Percentiles rank a stretch among this genome's conserved stretches.
These are phyloP conservation scores for Herpetomonas tarakana DNA, from an alignment of 208 protist species.

Conservation along the genomic window DNA sequence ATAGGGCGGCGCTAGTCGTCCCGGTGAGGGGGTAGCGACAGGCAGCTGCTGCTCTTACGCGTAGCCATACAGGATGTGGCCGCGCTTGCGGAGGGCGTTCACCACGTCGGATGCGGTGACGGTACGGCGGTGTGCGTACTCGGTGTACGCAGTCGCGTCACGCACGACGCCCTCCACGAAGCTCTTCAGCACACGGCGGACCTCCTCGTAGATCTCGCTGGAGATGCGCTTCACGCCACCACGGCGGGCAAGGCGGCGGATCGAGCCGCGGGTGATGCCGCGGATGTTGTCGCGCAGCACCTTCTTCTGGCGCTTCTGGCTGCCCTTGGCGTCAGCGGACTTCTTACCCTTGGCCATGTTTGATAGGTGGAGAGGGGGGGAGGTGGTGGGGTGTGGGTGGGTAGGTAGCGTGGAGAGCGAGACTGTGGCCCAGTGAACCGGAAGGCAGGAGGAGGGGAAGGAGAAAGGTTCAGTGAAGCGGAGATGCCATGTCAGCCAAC, in stretches of 20 bases:
- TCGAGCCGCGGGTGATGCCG: constrained; percentile 82
- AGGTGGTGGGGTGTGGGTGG: constrained; percentile 3
- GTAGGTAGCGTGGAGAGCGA: not conserved
- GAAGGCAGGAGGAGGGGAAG: too few species aligned
- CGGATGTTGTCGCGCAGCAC: constrained; percentile 84
- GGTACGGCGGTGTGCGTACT: constrained; percentile 57
- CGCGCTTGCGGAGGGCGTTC: constrained; percentile 75
- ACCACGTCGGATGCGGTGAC: constrained; percentile 77
- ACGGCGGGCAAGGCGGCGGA: constrained; percentile 89
- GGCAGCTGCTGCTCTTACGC: too few species aligned
- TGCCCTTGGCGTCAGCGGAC: constrained; percentile 63
- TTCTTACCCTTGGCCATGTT: constrained; percentile 79
- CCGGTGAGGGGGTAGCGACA: too few species aligned
- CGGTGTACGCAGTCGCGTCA: constrained; percentile 81
- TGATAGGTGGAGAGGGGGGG: not conserved
- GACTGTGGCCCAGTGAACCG: too few species aligned
- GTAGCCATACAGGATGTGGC: constrained; percentile 82
- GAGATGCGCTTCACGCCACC: constrained; percentile 92
- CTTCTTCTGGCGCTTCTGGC: constrained; percentile 84
- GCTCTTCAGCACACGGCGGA: constrained; percentile 72
- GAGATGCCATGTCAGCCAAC: too few species aligned
- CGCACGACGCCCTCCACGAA: constrained; percentile 84
- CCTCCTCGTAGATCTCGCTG: constrained; percentile 62
- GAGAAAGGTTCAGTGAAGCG: too few species aligned
- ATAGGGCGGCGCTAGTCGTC: not conserved